Percentiles rank a stretch among this genome's conserved stretches.
Conservation (phyloP, 139 green algal genomes). For the Picochlorum sp. region DNA sequence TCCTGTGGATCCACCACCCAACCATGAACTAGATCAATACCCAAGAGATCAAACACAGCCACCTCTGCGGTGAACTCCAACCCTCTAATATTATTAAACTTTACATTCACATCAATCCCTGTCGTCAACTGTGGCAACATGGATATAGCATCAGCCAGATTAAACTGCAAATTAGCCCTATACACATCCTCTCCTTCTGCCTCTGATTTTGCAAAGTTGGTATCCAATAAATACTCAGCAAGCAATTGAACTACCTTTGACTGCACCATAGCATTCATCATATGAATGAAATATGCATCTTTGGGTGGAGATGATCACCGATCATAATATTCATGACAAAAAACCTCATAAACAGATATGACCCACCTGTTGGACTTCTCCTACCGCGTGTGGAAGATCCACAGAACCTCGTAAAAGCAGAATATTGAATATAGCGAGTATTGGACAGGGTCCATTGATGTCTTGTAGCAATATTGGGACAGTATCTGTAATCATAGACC, state of each 20-base stretch:
- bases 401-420: slow-evolving; percentile 65
- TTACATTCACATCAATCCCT: slow-evolving; percentile 94
- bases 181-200: slow-evolving; percentile 19
- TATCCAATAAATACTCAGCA: slow-evolving; percentile 65
- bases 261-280: slow-evolving; percentile 23
- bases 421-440: slow-evolving; percentile 84
- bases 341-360: neutral
- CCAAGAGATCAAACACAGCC: slow-evolving; percentile 92
- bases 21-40: slow-evolving; percentile 84
- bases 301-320: too few relatives aligned
- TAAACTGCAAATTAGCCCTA: slow-evolving; percentile 48
- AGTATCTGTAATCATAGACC: slow-evolving; percentile 7
- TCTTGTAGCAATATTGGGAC: slow-evolving; percentile 78
- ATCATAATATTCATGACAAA: neutral
- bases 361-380: slow-evolving; percentile 36
- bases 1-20: slow-evolving; percentile 79
- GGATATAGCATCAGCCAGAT: slow-evolving; percentile 50
- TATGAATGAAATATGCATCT: too few relatives aligned
- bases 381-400: slow-evolving; percentile 26
- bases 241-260: slow-evolving; percentile 59
- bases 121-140: slow-evolving; percentile 68
- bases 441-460: slow-evolving; percentile 87
- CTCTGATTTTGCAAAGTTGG: slow-evolving; percentile 31
- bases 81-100: slow-evolving; percentile 48
- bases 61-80: slow-evolving; percentile 70